Base-by-base conservation (phyloP, 495 filamentous ascomycete genomes). In the Penicillium manginii region DNA sequence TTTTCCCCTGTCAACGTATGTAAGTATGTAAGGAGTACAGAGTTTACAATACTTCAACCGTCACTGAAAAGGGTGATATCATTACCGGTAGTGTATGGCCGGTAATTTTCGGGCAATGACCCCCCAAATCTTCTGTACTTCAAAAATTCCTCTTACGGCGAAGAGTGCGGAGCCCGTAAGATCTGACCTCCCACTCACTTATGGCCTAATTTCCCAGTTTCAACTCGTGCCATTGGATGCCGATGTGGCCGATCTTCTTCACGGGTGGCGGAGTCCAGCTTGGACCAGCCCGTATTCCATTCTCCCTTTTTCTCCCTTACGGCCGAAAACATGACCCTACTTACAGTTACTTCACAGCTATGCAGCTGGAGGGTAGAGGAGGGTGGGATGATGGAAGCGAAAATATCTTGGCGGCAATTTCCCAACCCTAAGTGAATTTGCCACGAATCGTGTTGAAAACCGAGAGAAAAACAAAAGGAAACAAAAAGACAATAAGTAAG, bases 241-340 rank as follows among this genome's bases (percentile, higher is more conserved):
- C 45, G 18, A 43, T 18, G 8, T n/a, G 45, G 45, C 9, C 19
- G 45, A 47, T 47, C 45, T 47, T 47, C 45, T 47, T 47, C 45
- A 47, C 19, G 45, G 40, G 51, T 47, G 50, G 45, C 56, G 15
- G 21, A 26, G 32, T 53, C 17, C 45, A 47, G 45, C 45, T 47
- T 47, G 45, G 45, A 47, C 22, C 45, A 47, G 19, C 40, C 40
- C 40, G 40, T 43, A 43, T 43, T 43, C 17, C 40, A 29, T 17
- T 43, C 40, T 17, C 8, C 17, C 40, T 43, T 17, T 7, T 17
- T 43, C 40, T 17, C 8, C 17, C 40, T 43, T 17, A 9, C 17
- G 26, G 26, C 26, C 26, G 26, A 29, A 29, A 29, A 29, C 6
- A 29, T 29, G 26, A 29, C 26, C 26, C 26, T 29, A 29, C 26